phyloP scores from a whole-genome alignment of 352 stramenopile species.

The Phytopythium chamaehyphon region DNA sequence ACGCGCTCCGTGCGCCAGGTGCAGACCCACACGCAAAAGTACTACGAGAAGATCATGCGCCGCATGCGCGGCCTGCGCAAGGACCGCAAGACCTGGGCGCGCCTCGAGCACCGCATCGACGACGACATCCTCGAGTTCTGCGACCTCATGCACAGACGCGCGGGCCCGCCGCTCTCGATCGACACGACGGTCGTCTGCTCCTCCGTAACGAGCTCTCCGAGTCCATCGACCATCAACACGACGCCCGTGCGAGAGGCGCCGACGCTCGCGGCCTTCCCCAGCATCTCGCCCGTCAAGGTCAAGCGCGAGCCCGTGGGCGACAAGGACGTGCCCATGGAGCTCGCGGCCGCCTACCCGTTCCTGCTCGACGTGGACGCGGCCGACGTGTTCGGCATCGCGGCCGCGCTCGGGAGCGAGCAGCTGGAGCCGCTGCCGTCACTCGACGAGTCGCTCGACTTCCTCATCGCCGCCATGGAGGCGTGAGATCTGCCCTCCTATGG shows the following conservation, averaged over 20 bases:
- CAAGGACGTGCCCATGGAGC: slow-evolving; percentile 2
- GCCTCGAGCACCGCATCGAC: slow-evolving; percentile 59
- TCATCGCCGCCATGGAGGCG: slow-evolving; percentile 39
- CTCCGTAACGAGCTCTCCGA: not conserved
- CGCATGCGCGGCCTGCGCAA: slow-evolving; percentile 53
- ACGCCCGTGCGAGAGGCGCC: slow-evolving; percentile 2
- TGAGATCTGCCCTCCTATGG: not conserved
- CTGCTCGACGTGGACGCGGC: slow-evolving; percentile 3
- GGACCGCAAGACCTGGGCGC: slow-evolving; percentile 42
- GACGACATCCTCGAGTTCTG: slow-evolving; percentile 45
- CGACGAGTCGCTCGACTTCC: slow-evolving; percentile 53
- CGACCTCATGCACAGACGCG: slow-evolving; percentile 23
- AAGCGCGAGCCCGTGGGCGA: not conserved
- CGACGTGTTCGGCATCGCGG: not conserved
- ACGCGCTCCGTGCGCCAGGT: slow-evolving; percentile 57
- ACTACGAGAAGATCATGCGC: slow-evolving; percentile 72
- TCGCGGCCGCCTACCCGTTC: not conserved
- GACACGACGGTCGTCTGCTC: no score
- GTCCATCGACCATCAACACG: not conserved
- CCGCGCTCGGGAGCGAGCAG: not conserved
- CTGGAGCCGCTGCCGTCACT: slow-evolving; percentile 40
- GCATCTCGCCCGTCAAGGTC: not conserved
- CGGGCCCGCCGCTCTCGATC: no score
- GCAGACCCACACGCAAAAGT: slow-evolving; percentile 62
- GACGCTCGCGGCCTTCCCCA: not conserved